These are phyloP conservation scores for Leishmania braziliensis DNA, from an alignment of 208 protist species.

Conservation along the genomic window DNA sequence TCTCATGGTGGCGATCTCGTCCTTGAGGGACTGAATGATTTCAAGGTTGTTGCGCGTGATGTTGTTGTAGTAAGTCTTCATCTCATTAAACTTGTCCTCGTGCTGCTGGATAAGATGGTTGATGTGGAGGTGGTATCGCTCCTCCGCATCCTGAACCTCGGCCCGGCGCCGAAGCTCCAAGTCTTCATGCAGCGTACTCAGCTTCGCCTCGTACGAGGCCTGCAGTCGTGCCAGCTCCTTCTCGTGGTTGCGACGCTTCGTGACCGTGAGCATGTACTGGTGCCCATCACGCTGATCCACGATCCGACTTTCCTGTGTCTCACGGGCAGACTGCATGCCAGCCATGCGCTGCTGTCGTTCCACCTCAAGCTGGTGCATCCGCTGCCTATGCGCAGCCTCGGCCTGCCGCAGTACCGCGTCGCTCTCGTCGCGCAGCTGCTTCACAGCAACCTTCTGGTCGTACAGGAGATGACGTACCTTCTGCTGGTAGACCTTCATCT, in stretches of 20 bases:
- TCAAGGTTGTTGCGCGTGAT: constrained; percentile 98
- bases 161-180: constrained; percentile 92
- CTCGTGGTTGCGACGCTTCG: constrained; percentile 88
- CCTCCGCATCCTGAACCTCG: constrained; percentile 96
- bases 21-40: constrained; percentile 97
- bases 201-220: constrained; percentile 91
- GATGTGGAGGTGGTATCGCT: constrained; percentile 96
- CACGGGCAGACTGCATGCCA: constrained; percentile 61
- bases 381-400: constrained; percentile 78
- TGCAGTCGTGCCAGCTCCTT: constrained; percentile 84
- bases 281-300: constrained; percentile 87
- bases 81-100: constrained; percentile 95
- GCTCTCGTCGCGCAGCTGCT: constrained; percentile 90
- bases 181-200: constrained; percentile 86
- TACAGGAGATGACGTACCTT: constrained; percentile 97
- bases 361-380: constrained; percentile 72
- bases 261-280: constrained; percentile 87
- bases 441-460: constrained; percentile 92
- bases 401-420: constrained; percentile 86
- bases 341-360: constrained; percentile 60
- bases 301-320: constrained; percentile 81
- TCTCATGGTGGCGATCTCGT: constrained; percentile 95
- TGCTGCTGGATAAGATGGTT: constrained; percentile 96
- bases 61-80: constrained; percentile 98
- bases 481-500: constrained; percentile 98